phyloP scores from a whole-genome alignment of 768 basidiomycete genomes.

The Lactarius vividus region DNA sequence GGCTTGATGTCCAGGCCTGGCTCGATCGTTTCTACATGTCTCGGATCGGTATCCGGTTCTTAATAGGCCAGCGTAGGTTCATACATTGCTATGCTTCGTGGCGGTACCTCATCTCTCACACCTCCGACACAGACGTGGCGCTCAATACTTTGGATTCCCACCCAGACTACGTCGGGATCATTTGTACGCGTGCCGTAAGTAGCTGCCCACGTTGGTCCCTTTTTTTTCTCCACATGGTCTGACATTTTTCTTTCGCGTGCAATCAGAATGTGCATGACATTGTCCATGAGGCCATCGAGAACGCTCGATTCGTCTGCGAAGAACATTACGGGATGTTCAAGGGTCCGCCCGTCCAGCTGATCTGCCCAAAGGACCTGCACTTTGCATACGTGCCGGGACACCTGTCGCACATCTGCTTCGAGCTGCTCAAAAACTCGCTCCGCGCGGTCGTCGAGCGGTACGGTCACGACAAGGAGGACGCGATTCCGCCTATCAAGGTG shows the following conservation, averaged over 20 bases:
- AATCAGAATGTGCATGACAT: slow-evolving; percentile 90
- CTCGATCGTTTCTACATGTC: slow-evolving; percentile 96
- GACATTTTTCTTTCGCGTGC: slow-evolving; percentile 9
- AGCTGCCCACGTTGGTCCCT: background rate
- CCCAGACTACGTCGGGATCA: slow-evolving; percentile 92
- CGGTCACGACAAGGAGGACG: slow-evolving; percentile 74
- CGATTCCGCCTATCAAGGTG: slow-evolving; percentile 89
- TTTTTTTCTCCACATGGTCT: slow-evolving; percentile 2
- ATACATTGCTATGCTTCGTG: background rate
- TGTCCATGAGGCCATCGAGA: slow-evolving; percentile 97
- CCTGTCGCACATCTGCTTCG: slow-evolving; percentile 94
- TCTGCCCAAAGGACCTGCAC: slow-evolving; percentile 80
- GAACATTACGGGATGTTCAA: slow-evolving; percentile 94
- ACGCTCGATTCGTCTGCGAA: slow-evolving; percentile 91
- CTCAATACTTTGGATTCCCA: slow-evolving; percentile 91
- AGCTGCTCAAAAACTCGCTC: slow-evolving; percentile 95
- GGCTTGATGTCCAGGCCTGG: slow-evolving; percentile 90
- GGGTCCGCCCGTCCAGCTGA: slow-evolving; percentile 93
- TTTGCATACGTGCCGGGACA: slow-evolving; percentile 98
- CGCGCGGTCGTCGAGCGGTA: slow-evolving; percentile 93
- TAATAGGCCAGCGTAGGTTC: slow-evolving; percentile 86
- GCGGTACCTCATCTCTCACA: background rate
- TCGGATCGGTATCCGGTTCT: slow-evolving; percentile 91
- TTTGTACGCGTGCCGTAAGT: slow-evolving; percentile 86
- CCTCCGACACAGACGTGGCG: slow-evolving; percentile 68